Evolutionary conservation across 139 green algal species (phyloP).

Genomic region (Trebouxia sp.): DNA sequence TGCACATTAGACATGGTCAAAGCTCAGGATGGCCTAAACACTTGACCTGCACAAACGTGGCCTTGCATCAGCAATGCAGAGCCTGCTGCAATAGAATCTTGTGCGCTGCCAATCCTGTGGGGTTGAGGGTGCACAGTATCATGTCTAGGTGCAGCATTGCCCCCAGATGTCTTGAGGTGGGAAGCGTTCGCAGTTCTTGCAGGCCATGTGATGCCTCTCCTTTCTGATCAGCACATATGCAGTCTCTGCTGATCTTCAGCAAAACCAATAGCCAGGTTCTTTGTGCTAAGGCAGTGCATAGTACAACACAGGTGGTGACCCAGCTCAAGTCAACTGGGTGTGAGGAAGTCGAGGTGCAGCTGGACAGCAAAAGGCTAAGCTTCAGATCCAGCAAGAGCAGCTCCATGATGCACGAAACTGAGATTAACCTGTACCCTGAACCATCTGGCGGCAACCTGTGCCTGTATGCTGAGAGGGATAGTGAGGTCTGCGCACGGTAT

Average conservation of each 20-base stretch:
- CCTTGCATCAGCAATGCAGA: no score
- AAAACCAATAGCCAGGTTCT: no score
- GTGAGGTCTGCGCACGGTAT: neutral
- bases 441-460: neutral
- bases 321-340: constrained; percentile 30
- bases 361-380: neutral
- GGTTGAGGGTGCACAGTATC: no score
- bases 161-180: no score
- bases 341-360: constrained; percentile 1
- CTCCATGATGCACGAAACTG: constrained; percentile 2
- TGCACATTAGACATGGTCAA: no score
- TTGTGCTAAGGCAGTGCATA: neutral
- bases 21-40: no score
- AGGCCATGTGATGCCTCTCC: no score
- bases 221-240: neutral
- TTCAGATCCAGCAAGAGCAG: constrained; percentile 11
- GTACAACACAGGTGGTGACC: neutral
- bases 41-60: no score
- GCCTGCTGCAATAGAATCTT: no score
- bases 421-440: neutral
- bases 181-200: no score
- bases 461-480: neutral
- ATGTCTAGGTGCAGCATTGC: no score
- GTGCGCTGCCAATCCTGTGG: no score
- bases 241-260: neutral